These are phyloP conservation scores for Hypoxylon sp. DNA, from an alignment of 2,329 filamentous ascomycete genomes.

Conservation along the genomic window DNA sequence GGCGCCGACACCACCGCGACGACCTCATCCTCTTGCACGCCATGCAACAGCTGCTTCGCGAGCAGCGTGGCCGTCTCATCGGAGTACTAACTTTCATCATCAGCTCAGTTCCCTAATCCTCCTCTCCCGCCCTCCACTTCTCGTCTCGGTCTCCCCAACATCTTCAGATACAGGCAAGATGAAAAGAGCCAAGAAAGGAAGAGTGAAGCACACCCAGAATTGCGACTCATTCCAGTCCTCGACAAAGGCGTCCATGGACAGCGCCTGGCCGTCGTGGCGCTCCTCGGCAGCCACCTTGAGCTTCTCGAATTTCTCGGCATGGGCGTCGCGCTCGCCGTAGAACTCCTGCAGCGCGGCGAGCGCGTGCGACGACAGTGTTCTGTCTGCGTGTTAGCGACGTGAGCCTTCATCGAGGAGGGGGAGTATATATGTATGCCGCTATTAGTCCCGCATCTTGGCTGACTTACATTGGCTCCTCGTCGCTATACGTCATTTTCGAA, in stretches of 20 bases:
- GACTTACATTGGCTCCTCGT: conserved; percentile 60
- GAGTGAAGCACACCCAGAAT: conserved; percentile 71
- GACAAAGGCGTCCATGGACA: conserved; percentile 73
- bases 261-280: conserved; percentile 44
- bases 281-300: conserved; percentile 69
- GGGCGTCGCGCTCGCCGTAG: conserved; percentile 74
- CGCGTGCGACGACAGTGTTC: conserved; percentile 70
- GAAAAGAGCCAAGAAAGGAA: not conserved
- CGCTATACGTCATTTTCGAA: conserved; percentile 48
- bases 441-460: not conserved
- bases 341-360: conserved; percentile 77
- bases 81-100: conserved; percentile 62
- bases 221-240: conserved; percentile 87
- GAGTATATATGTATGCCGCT: not conserved
- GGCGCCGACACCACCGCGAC: conserved; percentile 78
- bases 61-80: conserved; percentile 72
- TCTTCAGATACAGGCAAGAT: not conserved
- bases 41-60: conserved; percentile 71
- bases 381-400: conserved; percentile 41
- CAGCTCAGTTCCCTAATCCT: conserved; percentile 1
- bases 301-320: conserved; percentile 71
- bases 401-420: not conserved
- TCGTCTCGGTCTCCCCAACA: not conserved
- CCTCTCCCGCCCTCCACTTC: not conserved
- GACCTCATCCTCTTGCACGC: conserved; percentile 61